Base-by-base conservation (phyloP, 2,329 filamentous ascomycete species). In the Cadophora sp. region DNA sequence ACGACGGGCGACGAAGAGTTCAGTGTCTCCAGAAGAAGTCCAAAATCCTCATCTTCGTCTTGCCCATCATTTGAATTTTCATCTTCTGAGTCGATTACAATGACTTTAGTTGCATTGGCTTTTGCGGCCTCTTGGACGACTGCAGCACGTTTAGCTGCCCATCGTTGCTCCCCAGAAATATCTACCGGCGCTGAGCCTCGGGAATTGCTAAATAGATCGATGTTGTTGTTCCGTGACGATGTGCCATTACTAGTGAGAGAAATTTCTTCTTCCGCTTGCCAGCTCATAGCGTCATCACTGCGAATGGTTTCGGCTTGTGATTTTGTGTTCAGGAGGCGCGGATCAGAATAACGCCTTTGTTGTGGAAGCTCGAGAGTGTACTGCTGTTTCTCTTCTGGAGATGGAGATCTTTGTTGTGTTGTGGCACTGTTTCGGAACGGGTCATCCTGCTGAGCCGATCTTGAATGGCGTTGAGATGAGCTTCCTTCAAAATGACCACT, bases 1-100 rank as follows among this genome's bases (percentile, higher is more conserved):
- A 65, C 64, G n/a, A 65, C 60, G 22, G 73, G 72, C 5, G 76
- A 76, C 20, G 76, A 76, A 16, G 76, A 76, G 51, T 76, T 75
- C 33, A 77, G 62, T 14, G 76, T 77, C 53, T 78, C 76, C 16
- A 77, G 64, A 18, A 78, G 59, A 18, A 77, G 65, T 6, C 70
- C 74, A 63, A 76, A 76, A 24, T 74, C 74, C 50, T 77, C 75
- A 55, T 73, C 73, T 18, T 74, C 73, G 14, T 73, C 50, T 45
- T 67, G 67, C 48, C 60, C 60, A 8, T 51, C 50, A 14, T 39
- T 58, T 45, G 45, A n/a, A 3, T 65, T 20, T 13, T 68, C 68
- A 59, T 69, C 66, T 45, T 74, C 73, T 7, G 73, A 76, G 50
- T 67, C 67, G 39, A 76, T 72, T 41, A 73, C 66, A 59, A 75